Conservation (phyloP, 495 filamentous ascomycete species). For the Corynascus novoguineensis region DNA sequence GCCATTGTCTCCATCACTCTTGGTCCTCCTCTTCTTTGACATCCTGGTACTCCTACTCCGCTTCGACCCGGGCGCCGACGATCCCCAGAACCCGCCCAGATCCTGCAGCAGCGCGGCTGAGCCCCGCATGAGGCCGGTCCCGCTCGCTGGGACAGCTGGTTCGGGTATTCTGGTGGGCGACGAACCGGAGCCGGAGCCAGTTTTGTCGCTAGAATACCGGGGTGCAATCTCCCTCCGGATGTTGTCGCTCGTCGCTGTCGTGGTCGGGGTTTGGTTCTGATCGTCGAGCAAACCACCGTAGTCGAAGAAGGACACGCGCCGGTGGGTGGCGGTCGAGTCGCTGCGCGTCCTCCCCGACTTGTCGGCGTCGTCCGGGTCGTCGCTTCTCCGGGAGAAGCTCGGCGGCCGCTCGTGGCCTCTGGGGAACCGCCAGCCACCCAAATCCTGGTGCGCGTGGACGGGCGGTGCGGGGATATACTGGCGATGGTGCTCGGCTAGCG, state of each 20-base stretch:
- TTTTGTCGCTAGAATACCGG: slow-evolving; percentile 23
- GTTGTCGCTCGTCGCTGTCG: slow-evolving; percentile 4
- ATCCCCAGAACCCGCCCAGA: slow-evolving; percentile 50
- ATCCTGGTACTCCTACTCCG: no score
- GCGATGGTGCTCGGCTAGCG: slow-evolving; percentile 13
- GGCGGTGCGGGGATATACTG: slow-evolving; percentile 31
- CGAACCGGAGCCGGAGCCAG: no score
- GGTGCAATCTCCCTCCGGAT: slow-evolving; percentile 31
- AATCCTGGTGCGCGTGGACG: slow-evolving; percentile 22
- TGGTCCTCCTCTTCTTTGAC: slow-evolving; percentile 6
- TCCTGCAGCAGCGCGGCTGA: slow-evolving; percentile 55
- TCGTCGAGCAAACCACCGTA: slow-evolving; percentile 58
- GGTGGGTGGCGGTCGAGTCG: slow-evolving; percentile 39
- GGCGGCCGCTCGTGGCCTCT: slow-evolving; percentile 21
- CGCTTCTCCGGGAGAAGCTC: slow-evolving; percentile 26
- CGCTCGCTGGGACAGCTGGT: slow-evolving; percentile 31
- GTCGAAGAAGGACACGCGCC: slow-evolving; percentile 63
- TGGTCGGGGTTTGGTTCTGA: slow-evolving; percentile 12
- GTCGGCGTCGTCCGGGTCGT: slow-evolving; percentile 25
- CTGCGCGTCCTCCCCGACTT: slow-evolving; percentile 27
- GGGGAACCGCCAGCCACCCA: slow-evolving; percentile 40
- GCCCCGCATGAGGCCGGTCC: slow-evolving; percentile 37
- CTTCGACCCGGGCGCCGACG: slow-evolving; percentile 25
- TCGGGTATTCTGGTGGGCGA: slow-evolving; percentile 28
- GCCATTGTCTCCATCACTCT: neutral